Conservation (phyloP, 1,139 yeast genomes). For the Lodderomyces oxycetoniae region DNA sequence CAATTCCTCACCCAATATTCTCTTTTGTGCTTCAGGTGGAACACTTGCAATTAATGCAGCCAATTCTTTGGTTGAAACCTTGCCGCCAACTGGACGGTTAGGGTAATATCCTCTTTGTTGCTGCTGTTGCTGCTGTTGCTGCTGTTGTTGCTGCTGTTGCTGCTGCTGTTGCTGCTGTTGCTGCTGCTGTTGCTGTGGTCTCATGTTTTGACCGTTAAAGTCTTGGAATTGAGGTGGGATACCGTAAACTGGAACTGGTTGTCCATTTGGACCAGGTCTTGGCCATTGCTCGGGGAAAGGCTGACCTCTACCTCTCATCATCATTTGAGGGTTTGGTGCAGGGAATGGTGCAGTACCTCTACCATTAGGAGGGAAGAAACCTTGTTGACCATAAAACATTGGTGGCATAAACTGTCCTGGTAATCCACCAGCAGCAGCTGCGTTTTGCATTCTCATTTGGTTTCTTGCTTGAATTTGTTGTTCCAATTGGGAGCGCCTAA, state of each 20-base stretch:
- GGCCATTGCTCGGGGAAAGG: constrained; percentile 64
- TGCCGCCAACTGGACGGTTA: constrained; percentile 23
- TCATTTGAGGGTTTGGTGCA: constrained; percentile 83
- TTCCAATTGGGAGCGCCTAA: constrained; percentile 93
- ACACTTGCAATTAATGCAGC: constrained; percentile 58
- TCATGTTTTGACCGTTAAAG: constrained; percentile 30
- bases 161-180: constrained; percentile 17
- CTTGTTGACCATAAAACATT: constrained; percentile 89
- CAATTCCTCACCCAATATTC: constrained; percentile 95
- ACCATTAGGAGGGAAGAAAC: constrained; percentile 73
- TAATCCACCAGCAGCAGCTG: constrained; percentile 80
- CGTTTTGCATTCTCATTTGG: constrained; percentile 97
- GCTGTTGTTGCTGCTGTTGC: constrained; percentile 16
- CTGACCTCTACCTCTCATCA: constrained; percentile 72
- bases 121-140: constrained; percentile 13
- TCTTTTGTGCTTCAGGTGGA: constrained; percentile 90
- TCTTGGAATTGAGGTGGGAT: constrained; percentile 62
- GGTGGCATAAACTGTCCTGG: constrained; percentile 97
- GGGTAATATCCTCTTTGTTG: constrained; percentile 44
- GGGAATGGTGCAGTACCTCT: constrained; percentile 81
- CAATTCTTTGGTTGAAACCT: constrained; percentile 36
- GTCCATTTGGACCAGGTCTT: constrained; percentile 72
- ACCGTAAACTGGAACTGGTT: constrained; percentile 75
- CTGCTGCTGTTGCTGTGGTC: constrained; percentile 13
- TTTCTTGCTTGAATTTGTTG: constrained; percentile 98